Evolutionary conservation across 1,284 basidiomycete genomes (phyloP).

Genomic region (Hemileia vastatrix): DNA sequence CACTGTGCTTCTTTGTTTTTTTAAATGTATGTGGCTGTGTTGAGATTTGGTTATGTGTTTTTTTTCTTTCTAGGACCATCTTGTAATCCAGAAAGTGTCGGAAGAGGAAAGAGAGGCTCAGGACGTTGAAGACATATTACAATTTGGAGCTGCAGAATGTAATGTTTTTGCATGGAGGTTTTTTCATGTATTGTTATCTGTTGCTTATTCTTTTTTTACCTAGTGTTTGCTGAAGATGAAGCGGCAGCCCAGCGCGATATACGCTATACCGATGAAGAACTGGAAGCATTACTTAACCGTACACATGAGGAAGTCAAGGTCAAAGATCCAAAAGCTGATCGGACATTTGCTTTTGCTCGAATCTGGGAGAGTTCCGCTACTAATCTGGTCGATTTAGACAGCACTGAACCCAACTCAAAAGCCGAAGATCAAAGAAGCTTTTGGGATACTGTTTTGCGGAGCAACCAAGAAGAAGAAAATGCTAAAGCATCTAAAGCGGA

Average conservation of each 20-base stretch:
- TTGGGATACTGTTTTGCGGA: slow-evolving; percentile 21
- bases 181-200: not conserved
- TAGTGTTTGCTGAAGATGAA: slow-evolving; percentile 18
- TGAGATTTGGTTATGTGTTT: not conserved
- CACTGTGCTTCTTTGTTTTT: not conserved
- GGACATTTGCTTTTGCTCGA: slow-evolving; percentile 22
- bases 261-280: slow-evolving; percentile 20
- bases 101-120: slow-evolving; percentile 23
- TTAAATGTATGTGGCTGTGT: not conserved
- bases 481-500: slow-evolving; percentile 5
- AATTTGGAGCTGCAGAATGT: slow-evolving; percentile 23
- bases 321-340: slow-evolving; percentile 20
- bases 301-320: slow-evolving; percentile 18
- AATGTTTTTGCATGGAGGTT: not conserved
- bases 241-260: slow-evolving; percentile 19
- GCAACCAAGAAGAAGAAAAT: slow-evolving; percentile 16
- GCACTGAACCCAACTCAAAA: no score
- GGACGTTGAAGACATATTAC: slow-evolving; percentile 23
- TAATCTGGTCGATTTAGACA: slow-evolving; percentile 8
- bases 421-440: slow-evolving; percentile 19
- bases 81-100: slow-evolving; percentile 22
- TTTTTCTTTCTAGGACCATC: slow-evolving; percentile 13
- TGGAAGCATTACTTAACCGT: slow-evolving; percentile 21
- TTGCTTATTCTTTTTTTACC: not conserved
- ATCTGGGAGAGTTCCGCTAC: slow-evolving; percentile 20